A percentile compares a stretch with the other conserved stretches of the same genome.
Evolutionary conservation across 2,329 filamentous ascomycete species (phyloP).

Genomic region (Didymella pomorum): DNA sequence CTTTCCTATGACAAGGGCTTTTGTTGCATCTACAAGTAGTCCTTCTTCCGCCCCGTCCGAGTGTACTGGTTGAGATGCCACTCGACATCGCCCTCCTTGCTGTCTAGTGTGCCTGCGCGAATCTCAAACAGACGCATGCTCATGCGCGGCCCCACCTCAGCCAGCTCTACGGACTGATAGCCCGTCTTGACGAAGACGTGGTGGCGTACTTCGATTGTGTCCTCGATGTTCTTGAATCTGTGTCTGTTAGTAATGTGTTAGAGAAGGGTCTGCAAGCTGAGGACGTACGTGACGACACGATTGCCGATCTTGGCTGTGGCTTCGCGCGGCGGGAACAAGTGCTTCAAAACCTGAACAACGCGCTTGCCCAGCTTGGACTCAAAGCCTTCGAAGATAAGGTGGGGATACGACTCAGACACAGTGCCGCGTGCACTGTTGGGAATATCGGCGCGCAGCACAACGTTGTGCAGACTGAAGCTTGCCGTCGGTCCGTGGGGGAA

Average conservation of each 20-base stretch:
- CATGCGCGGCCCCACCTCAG: conserved; percentile 75
- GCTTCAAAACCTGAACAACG: conserved; percentile 89
- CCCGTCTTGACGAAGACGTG: conserved; percentile 94
- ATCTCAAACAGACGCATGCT: conserved; percentile 98
- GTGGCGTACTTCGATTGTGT: conserved; percentile 87
- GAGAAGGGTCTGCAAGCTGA: not conserved
- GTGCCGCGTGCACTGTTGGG: conserved; percentile 86
- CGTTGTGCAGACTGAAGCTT: conserved; percentile 90
- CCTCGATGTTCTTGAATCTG: conserved; percentile 79
- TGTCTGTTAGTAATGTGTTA: not conserved
- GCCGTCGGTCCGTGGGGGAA: conserved; percentile 88
- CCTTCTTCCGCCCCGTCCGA: conserved; percentile 91
- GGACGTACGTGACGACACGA: conserved; percentile 74
- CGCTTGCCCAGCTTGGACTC: conserved; percentile 79
- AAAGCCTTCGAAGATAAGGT: conserved; percentile 96
- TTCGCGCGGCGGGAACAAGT: conserved; percentile 91
- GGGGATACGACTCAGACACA: conserved; percentile 90
- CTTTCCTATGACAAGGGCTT: not conserved
- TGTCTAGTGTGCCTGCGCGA: conserved; percentile 86
- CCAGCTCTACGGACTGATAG: conserved; percentile 74
- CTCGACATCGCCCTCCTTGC: conserved; percentile 93
- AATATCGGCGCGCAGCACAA: conserved; percentile 90
- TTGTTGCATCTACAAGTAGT: conserved; percentile 68
- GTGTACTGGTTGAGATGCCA: conserved; percentile 98
- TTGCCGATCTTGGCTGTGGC: conserved; percentile 80